Percentiles rank a stretch among this genome's conserved stretches.
Conservation (phyloP, 1,284 basidiomycete genomes). For the Leccinum insolens region DNA sequence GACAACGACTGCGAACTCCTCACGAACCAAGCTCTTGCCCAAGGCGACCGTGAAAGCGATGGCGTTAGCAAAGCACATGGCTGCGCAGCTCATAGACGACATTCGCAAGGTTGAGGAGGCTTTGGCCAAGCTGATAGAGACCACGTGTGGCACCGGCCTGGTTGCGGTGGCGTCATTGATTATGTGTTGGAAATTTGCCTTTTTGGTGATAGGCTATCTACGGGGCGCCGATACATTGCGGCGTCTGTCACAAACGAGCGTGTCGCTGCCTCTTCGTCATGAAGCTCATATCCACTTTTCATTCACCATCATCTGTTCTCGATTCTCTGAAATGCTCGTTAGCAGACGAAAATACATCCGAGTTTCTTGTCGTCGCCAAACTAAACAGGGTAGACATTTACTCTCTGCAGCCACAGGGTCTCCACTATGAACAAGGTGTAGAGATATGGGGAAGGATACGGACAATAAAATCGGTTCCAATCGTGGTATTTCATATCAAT, state of each 20-base stretch:
- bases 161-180: too few species aligned
- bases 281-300: conserved; percentile 73
- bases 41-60: too few species aligned
- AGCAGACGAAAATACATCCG: conserved; percentile 45
- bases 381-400: conserved; percentile 65
- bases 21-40: too few species aligned
- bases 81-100: too few species aligned
- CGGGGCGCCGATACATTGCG: too few species aligned
- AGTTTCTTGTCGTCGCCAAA: conserved; percentile 68
- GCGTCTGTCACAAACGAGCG: neutral
- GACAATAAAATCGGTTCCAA: conserved; percentile 54
- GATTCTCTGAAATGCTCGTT: conserved; percentile 65
- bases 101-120: too few species aligned
- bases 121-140: too few species aligned
- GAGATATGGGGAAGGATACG: conserved; percentile 71
- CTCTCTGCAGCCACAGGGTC: conserved; percentile 58
- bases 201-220: too few species aligned
- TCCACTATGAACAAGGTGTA: conserved; percentile 55
- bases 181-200: too few species aligned
- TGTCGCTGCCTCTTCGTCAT: conserved; percentile 37
- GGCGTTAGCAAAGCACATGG: too few species aligned
- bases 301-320: conserved; percentile 64
- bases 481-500: conserved; percentile 42
- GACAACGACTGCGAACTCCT: too few species aligned
- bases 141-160: too few species aligned